phyloP scores from a whole-genome alignment of 495 filamentous ascomycete genomes.

The Tetracladium setigerum region DNA sequence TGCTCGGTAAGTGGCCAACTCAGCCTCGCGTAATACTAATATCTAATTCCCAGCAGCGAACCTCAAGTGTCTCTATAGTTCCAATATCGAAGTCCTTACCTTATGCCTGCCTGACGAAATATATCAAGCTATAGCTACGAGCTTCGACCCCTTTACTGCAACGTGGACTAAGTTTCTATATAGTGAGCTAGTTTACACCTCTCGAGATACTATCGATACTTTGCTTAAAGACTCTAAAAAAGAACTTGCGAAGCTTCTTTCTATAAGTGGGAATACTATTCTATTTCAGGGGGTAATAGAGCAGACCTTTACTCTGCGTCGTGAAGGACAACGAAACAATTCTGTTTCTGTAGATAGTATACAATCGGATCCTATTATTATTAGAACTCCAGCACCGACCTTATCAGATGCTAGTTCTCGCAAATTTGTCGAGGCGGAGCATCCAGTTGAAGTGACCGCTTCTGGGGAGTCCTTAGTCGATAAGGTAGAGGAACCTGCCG shows the following conservation, averaged over 20 bases:
- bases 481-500: too few relatives aligned
- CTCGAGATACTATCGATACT: neutral
- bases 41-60: slow-evolving; percentile 1
- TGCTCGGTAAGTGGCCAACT: slow-evolving; percentile 1
- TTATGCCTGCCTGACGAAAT: neutral
- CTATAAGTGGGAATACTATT: neutral
- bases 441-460: too few relatives aligned
- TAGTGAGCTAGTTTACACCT: neutral
- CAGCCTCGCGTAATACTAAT: slow-evolving; percentile 2
- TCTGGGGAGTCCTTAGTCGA: too few relatives aligned
- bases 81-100: slow-evolving; percentile 12
- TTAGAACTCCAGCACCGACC: slow-evolving; percentile 2
- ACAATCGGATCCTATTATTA: slow-evolving; percentile 1
- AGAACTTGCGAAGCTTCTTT: slow-evolving; percentile 3
- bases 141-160: slow-evolving; percentile 1
- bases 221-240: slow-evolving; percentile 4
- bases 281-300: slow-evolving; percentile 1
- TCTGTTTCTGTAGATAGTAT: neutral
- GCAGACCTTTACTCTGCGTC: neutral
- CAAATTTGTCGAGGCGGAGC: neutral
- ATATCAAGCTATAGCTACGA: slow-evolving; percentile 4
- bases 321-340: neutral
- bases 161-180: slow-evolving; percentile 4
- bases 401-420: slow-evolving; percentile 1
- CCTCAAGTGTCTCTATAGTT: slow-evolving; percentile 7